Conservation (phyloP, 768 basidiomycete species). For the Mycena pura region DNA sequence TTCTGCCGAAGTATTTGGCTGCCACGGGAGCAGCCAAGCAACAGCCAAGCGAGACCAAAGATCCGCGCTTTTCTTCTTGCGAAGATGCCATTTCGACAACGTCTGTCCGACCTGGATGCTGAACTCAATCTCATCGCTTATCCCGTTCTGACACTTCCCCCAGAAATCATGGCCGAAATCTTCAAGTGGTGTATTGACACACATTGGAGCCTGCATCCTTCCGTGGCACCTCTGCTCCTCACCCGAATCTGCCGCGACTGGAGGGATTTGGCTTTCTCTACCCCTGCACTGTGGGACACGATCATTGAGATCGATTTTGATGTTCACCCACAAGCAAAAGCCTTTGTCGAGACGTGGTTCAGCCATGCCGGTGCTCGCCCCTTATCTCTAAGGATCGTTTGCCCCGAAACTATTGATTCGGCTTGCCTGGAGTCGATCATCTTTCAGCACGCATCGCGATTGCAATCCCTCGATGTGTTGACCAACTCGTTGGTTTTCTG, state of each 20-base stretch:
- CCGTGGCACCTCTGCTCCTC: conserved; percentile 1
- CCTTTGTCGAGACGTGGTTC: conserved; percentile 1
- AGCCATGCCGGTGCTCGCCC: conserved; percentile 15
- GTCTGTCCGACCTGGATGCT: neutral
- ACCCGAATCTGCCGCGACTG: conserved; percentile 9
- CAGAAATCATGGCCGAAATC: conserved; percentile 12
- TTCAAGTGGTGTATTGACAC: neutral
- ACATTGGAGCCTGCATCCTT: neutral
- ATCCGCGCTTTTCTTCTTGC: no score
- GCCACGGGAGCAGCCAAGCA: no score
- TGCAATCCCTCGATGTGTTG: conserved; percentile 6
- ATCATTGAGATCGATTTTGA: neutral
- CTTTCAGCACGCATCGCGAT: neutral
- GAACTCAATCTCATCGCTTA: conserved; percentile 11
- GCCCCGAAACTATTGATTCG: neutral
- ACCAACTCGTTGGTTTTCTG: neutral
- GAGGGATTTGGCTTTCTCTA: conserved; percentile 9
- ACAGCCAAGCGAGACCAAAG: no score
- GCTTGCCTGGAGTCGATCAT: neutral
- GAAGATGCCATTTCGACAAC: neutral
- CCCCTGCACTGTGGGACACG: conserved; percentile 14
- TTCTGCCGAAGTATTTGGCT: no score
- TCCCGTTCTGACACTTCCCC: conserved; percentile 12
- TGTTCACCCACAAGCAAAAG: neutral
- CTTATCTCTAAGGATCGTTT: neutral